phyloP scores from a whole-genome alignment of 2,329 filamentous ascomycete species.

The Gremmenia infestans region DNA sequence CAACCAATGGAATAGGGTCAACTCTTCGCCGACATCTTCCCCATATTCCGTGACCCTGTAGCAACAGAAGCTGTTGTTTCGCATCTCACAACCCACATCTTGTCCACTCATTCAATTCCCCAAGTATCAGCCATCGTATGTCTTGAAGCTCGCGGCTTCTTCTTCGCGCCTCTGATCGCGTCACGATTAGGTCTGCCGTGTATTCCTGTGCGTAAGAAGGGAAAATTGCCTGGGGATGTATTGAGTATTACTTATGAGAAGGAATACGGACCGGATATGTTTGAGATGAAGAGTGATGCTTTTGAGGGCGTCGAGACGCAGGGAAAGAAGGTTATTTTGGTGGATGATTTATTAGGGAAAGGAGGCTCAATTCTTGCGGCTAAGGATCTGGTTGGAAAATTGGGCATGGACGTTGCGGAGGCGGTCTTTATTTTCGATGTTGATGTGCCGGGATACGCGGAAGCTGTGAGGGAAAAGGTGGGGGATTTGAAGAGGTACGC shows the following conservation, averaged over 20 bases:
- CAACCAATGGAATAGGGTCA: constrained; percentile 9
- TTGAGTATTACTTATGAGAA: constrained; percentile 82
- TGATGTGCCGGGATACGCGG: constrained; percentile 42
- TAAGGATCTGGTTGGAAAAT: constrained; percentile 74
- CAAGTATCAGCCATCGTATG: constrained; percentile 57
- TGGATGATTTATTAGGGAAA: constrained; percentile 96
- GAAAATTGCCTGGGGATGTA: constrained; percentile 86
- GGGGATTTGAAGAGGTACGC: constrained; percentile 17
- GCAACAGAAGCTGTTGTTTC: constrained; percentile 18
- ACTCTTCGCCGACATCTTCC: constrained; percentile 21
- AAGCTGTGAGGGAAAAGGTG: constrained; percentile 11
- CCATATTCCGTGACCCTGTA: constrained; percentile 17
- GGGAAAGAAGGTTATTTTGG: constrained; percentile 82
- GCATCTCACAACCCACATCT: constrained; percentile 14
- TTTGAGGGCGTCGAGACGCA: constrained; percentile 51
- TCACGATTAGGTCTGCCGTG: constrained; percentile 75
- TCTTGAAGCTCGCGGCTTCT: constrained; percentile 86
- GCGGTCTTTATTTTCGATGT: constrained; percentile 85
- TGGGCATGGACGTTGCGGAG: constrained; percentile 75
- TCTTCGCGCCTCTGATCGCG: constrained; percentile 85
- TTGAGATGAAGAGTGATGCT: constrained; percentile 86
- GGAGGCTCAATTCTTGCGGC: constrained; percentile 85
- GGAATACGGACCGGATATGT: constrained; percentile 89
- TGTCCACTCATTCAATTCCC: constrained; percentile 10
- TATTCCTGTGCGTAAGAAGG: constrained; percentile 86